Percentiles rank a stretch among this genome's conserved stretches.
Evolutionary conservation across 164 flowering plant genomes (phyloP).

Genomic region (Liquidambar formosana): DNA sequence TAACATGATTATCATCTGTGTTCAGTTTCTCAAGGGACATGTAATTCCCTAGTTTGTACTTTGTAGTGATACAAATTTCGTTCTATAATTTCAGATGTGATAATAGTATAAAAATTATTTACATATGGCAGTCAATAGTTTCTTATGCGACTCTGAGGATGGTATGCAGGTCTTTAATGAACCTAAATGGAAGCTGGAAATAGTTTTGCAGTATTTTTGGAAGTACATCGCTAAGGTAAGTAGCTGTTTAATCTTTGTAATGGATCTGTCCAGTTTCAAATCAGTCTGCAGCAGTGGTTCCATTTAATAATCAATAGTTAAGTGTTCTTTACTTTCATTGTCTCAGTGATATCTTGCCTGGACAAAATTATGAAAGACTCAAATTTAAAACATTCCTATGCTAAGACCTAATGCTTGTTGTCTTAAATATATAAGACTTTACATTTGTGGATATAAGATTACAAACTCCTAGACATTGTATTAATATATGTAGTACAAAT

Average conservation of each 20-base stretch:
- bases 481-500: too few relatives aligned
- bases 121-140: not conserved
- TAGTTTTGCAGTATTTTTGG: conserved; percentile 61
- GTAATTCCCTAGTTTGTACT: not conserved
- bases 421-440: too few relatives aligned
- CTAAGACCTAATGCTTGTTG: too few relatives aligned
- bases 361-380: too few relatives aligned
- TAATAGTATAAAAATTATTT: not conserved
- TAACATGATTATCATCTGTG: not conserved
- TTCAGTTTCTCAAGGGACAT: not conserved
- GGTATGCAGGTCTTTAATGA: conserved; percentile 67
- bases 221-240: conserved; percentile 73
- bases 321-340: too few relatives aligned
- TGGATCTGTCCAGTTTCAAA: not conserved
- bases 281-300: not conserved
- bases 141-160: not conserved
- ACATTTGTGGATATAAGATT: too few relatives aligned
- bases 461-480: not conserved
- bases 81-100: not conserved
- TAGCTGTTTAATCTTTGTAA: not conserved
- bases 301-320: too few relatives aligned
- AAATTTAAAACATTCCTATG: too few relatives aligned
- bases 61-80: not conserved
- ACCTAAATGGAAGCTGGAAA: conserved; percentile 75
- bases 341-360: too few relatives aligned